Evolutionary conservation across 441 rosid genomes (phyloP), one percentile per base, ranked within the genome.

Genomic region (Adansonia madagascariensis): DNA sequence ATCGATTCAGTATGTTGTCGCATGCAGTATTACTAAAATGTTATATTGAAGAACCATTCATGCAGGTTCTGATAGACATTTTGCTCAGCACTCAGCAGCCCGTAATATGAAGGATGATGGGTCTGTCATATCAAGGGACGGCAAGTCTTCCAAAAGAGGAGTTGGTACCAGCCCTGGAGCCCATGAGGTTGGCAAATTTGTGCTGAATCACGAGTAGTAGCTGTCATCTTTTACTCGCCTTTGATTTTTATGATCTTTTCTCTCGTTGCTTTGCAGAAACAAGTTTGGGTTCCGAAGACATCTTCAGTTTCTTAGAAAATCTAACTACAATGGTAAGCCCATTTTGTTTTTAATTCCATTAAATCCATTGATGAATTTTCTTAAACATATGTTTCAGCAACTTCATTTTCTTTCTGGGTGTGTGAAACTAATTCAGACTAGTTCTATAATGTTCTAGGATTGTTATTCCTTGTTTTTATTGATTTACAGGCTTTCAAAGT

Each of bases 201-300:
- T 52, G 57, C 43, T 46, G 50, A 73, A 67, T 9, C 41, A 52
- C 44, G 53, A 55, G 47, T 71, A n/a, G 43, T 15, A 53, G 20
- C 52, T 82, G 73, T 50, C 15, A 27, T 62, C 53, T 22, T 5
- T 60, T 57, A 31, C 22, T 71, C 61, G 57, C 41, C 27, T 35
- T 46, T 71, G 41, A n/a, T 35, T 8, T 6, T 75, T 35, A 12
- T 53, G 61, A 49, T 12, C 5, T 74, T 59, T n/a, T 55, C 14
- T 61, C 72, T 44, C 27, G 60, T 75, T 53, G 74, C 70, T 59
- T 72, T 85, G 83, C 91, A 93, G 97, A 93, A 91, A 80, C 93
- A 89, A 77, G 88, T 87, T 71, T 91, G 97, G 97, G 86, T 93
- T 71, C 94, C 89, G 78, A 92, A 91, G 76, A 79, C 94, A 71